phyloP scores from a whole-genome alignment of 148 eudicot species.

The Chenopodium formosanum region DNA sequence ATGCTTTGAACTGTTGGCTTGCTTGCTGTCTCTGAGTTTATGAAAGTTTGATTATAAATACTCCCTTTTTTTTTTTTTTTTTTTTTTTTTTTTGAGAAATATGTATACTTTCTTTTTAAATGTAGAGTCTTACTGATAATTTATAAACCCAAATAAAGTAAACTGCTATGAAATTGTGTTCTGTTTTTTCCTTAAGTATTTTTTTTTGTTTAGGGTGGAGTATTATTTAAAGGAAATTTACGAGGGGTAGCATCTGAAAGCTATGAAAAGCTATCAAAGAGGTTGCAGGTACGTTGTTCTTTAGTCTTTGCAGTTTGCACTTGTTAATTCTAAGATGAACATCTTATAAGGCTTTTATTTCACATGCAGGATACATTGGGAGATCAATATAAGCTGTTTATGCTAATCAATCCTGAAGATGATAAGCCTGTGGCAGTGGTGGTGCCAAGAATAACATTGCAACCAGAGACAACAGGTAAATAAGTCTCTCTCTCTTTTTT shows the following conservation, averaged over 20 bases:
- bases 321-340: neutral
- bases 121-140: neutral
- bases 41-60: neutral
- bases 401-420: slow-evolving; percentile 92
- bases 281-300: slow-evolving; percentile 64
- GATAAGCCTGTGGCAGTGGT: slow-evolving; percentile 98
- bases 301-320: neutral
- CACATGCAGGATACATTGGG: slow-evolving; percentile 77
- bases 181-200: neutral
- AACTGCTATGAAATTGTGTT: neutral
- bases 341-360: slow-evolving; percentile 16
- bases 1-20: neutral
- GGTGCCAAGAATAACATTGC: slow-evolving; percentile 85
- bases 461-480: slow-evolving; percentile 87
- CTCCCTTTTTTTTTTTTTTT: neutral
- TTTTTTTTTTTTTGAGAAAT: neutral
- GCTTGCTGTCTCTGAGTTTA: neutral
- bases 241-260: slow-evolving; percentile 79
- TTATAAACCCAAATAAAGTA: neutral
- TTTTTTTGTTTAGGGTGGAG: slow-evolving; percentile 62
- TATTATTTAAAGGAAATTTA: slow-evolving; percentile 89
- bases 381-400: slow-evolving; percentile 81
- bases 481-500: neutral
- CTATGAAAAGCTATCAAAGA: slow-evolving; percentile 76
- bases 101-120: neutral